These are phyloP conservation scores for Chlorophyllum brunneum DNA, from an alignment of 768 basidiomycete genomes.

Conservation along the genomic window DNA sequence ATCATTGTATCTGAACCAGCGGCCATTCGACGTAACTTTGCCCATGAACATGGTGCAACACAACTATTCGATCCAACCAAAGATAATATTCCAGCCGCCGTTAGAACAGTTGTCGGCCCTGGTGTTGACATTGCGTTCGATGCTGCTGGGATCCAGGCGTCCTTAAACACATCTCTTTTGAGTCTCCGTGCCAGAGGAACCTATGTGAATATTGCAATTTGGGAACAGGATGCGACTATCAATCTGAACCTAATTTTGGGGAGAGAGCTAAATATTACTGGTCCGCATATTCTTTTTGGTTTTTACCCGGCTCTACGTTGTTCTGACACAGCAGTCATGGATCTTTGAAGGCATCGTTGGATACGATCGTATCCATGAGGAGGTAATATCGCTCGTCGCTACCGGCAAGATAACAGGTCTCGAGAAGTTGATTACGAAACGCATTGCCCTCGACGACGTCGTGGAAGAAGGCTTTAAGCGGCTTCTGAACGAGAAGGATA, in stretches of 20 bases:
- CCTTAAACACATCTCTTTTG: slow-evolving; percentile 31
- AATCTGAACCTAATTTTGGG: slow-evolving; percentile 32
- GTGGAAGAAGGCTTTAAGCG: slow-evolving; percentile 39
- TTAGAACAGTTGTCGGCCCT: slow-evolving; percentile 23
- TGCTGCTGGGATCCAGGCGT: slow-evolving; percentile 38
- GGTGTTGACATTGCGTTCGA: slow-evolving; percentile 47
- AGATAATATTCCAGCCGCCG: slow-evolving; percentile 23
- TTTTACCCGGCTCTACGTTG: not conserved
- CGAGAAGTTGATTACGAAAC: slow-evolving; percentile 38
- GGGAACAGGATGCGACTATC: slow-evolving; percentile 32
- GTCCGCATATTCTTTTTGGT: slow-evolving; percentile 19
- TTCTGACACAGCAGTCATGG: not conserved
- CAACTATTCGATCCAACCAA: slow-evolving; percentile 31
- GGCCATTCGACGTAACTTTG: slow-evolving; percentile 31
- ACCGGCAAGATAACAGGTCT: slow-evolving; percentile 34
- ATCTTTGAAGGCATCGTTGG: slow-evolving; percentile 28
- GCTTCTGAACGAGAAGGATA: slow-evolving; percentile 36
- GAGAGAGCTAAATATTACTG: slow-evolving; percentile 36
- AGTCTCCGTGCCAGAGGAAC: slow-evolving; percentile 35
- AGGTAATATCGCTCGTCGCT: slow-evolving; percentile 35
- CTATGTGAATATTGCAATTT: slow-evolving; percentile 38
- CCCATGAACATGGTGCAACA: slow-evolving; percentile 33
- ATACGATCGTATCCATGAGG: slow-evolving; percentile 35
- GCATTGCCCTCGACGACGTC: slow-evolving; percentile 37
- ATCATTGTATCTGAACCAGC: slow-evolving; percentile 42